Base-by-base conservation (phyloP, 441 rosid species). In the Caryocar brasiliense region DNA sequence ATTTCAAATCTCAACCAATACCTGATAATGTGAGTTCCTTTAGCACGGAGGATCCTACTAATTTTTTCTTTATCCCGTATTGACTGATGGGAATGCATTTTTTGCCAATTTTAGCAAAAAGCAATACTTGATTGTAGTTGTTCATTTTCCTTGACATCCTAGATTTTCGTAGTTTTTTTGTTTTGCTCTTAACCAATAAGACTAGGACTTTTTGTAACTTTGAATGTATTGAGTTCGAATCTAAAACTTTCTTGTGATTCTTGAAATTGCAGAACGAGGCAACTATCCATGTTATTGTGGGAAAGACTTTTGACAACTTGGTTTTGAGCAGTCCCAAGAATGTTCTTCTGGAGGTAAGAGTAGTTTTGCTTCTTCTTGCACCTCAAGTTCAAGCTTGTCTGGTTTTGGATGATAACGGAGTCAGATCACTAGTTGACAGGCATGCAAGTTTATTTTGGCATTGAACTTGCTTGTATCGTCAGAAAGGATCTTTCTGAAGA, bases 281-380 rank as follows among this genome's bases (percentile, higher is more conserved):
- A 57, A 81, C 37, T 15, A 60, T 86, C 54, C 65, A 66, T 67
- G 51, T 78, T 12, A 50, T 79, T 56, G 96, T 84, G 0, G 95
- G 96, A 34, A 86, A 83, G 78, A 79, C 78, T 54, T 81, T 84
- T 66, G 87, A 84, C 29, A 90, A 70, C 33, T 38, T 84, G 65
- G 92, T 84, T 47, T 66, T 86, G 71, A 76, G 56, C 42, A 86
- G 79, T 59, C 73, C 71, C 26, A 53, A 81, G 71, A 81, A 79
- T 68, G 76, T 90, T 59, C 72, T 86, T 74, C 80, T 90, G 33
- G 95, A 90, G 96, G 98, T 84, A 47, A 39, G 71, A 56, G 4
- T 51, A 7, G 10, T 52, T 12, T 28, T 45, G 0, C 40, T 26
- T 21, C 47, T 44, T 32, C n/a, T 23, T 48, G 35, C 30, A 18